Percentiles rank a stretch among this genome's conserved stretches.
These are phyloP conservation scores for Euphorbia lathyris DNA, from an alignment of 345 rosid genomes.

Conservation along the genomic window DNA sequence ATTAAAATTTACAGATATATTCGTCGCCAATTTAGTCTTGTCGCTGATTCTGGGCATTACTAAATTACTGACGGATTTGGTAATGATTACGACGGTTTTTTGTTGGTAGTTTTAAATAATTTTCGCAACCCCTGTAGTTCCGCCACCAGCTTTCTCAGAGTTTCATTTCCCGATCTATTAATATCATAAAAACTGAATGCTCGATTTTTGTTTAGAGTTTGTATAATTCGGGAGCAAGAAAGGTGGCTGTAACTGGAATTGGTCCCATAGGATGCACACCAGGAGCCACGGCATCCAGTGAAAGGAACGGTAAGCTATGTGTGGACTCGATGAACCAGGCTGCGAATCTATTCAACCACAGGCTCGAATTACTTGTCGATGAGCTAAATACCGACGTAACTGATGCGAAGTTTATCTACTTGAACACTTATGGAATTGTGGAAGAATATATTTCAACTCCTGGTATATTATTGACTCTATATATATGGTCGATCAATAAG, in stretches of 20 bases:
- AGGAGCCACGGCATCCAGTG: background rate
- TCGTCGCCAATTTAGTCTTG: too few relatives aligned
- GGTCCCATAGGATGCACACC: constrained; percentile 20
- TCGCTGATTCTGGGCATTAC: too few relatives aligned
- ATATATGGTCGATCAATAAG: too few relatives aligned
- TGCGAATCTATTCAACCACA: constrained; percentile 12
- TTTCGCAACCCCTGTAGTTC: too few relatives aligned
- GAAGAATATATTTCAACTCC: background rate
- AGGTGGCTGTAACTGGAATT: constrained; percentile 19
- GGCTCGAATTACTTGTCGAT: constrained; percentile 9
- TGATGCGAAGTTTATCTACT: constrained; percentile 17
- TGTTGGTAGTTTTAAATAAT: too few relatives aligned
- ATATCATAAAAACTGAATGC: too few relatives aligned
- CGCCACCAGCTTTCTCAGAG: too few relatives aligned
- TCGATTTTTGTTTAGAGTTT: constrained; percentile 7
- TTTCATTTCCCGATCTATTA: too few relatives aligned
- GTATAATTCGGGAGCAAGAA: constrained; percentile 27
- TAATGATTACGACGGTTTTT: too few relatives aligned
- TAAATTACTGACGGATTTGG: too few relatives aligned
- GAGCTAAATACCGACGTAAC: constrained; percentile 2
- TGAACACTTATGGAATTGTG: constrained; percentile 2
- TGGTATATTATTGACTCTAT: too few relatives aligned
- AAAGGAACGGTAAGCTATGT: constrained; percentile 10
- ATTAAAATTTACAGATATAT: too few relatives aligned
- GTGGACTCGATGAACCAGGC: constrained; percentile 23